These are phyloP conservation scores for Musa balbisiana DNA, from an alignment of 202 grass and related monocot genomes.

Conservation along the genomic window DNA sequence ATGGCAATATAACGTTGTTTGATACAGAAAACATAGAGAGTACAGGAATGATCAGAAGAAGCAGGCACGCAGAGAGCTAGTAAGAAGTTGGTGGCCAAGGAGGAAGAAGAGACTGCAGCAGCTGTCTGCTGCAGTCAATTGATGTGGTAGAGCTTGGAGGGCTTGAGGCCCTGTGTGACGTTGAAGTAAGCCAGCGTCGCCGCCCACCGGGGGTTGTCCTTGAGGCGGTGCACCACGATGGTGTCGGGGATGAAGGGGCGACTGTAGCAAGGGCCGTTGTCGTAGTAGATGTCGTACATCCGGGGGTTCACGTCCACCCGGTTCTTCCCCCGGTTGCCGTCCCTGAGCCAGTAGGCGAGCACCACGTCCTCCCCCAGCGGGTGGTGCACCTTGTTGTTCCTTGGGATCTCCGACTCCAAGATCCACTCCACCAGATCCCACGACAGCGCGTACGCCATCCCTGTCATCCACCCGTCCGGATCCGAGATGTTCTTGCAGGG, in stretches of 20 bases:
- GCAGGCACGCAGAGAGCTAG: too few species aligned
- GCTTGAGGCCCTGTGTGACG: slow-evolving; percentile 18
- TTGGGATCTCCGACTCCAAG: slow-evolving; percentile 26
- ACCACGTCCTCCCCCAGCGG: slow-evolving; percentile 23
- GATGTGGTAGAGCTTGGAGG: slow-evolving; percentile 20
- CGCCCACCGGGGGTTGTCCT: slow-evolving; percentile 44
- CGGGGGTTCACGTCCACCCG: slow-evolving; percentile 36
- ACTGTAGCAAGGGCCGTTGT: slow-evolving; percentile 6
- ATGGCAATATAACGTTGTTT: too few species aligned
- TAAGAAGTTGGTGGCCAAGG: not conserved
- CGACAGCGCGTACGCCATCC: slow-evolving; percentile 32
- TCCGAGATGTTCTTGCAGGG: slow-evolving; percentile 15
- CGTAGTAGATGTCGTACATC: slow-evolving; percentile 61
- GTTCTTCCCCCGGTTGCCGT: slow-evolving; percentile 22
- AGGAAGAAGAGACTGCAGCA: not conserved
- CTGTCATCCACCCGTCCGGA: slow-evolving; percentile 21
- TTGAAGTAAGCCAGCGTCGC: slow-evolving; percentile 60
- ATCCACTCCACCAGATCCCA: slow-evolving; percentile 48
- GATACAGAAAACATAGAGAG: too few species aligned
- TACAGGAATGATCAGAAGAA: too few species aligned
- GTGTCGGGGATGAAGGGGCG: slow-evolving; percentile 45
- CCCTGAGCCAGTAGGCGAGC: slow-evolving; percentile 27
- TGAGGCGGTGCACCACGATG: slow-evolving; percentile 69
- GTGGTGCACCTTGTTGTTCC: slow-evolving; percentile 10
- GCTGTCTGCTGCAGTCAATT: not conserved